phyloP scores from a whole-genome alignment of 1,284 basidiomycete species.

The Hemileia vastatrix region DNA sequence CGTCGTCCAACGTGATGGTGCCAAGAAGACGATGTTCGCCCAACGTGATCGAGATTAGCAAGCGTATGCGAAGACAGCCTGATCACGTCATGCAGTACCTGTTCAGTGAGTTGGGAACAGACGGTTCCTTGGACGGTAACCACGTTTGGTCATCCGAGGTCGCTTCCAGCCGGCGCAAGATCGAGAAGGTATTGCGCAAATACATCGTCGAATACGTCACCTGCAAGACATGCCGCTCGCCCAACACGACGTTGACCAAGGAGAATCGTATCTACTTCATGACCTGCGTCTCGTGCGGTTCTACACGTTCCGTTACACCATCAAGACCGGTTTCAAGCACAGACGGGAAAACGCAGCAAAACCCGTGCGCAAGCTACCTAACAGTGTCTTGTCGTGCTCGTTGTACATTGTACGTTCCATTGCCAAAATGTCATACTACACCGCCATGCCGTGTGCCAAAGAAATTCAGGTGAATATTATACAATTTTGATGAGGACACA shows the following conservation, averaged over 20 bases:
- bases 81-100: conserved; percentile 97
- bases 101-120: conserved; percentile 96
- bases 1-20: conserved; percentile 78
- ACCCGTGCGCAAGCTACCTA: too few species aligned
- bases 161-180: conserved; percentile 98
- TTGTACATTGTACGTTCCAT: too few species aligned
- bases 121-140: conserved; percentile 83
- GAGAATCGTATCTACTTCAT: conserved; percentile 99
- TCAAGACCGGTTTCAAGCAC: conserved; percentile 99
- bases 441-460: too few species aligned
- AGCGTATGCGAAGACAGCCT: conserved; percentile 95
- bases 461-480: too few species aligned
- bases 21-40: conserved; percentile 95
- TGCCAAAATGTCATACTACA: too few species aligned
- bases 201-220: conserved; percentile 90
- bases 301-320: conserved; percentile 83
- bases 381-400: too few species aligned
- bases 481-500: too few species aligned
- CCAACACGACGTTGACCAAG: conserved; percentile 88
- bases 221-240: conserved; percentile 98
- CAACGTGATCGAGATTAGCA: conserved; percentile 94
- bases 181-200: conserved; percentile 91
- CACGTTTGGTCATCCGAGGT: conserved; percentile 93
- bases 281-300: conserved; percentile 88
- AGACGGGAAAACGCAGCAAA: conserved; percentile 58